These are phyloP conservation scores for Eimeria maxima DNA, from an alignment of 169 alveolate genomes.

Conservation along the genomic window DNA sequence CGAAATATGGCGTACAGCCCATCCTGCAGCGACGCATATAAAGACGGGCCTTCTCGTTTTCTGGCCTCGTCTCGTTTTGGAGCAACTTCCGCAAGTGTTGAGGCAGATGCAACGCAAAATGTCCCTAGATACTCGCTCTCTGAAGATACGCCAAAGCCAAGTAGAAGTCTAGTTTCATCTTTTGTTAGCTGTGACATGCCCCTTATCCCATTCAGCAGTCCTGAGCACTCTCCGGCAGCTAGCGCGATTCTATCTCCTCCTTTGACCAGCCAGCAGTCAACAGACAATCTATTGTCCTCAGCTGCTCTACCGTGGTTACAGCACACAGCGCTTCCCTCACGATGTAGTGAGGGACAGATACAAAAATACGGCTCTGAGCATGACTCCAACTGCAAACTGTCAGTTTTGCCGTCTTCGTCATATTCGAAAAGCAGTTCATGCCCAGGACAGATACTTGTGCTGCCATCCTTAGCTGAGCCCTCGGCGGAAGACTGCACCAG, in stretches of 20 bases:
- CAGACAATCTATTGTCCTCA: neutral
- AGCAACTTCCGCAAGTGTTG: constrained; percentile 72
- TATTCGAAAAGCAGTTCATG: neutral
- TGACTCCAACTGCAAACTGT: neutral
- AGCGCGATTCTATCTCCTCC: constrained; percentile 12
- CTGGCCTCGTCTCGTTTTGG: constrained; percentile 54
- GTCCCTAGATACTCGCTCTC: neutral
- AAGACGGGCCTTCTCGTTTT: constrained; percentile 22
- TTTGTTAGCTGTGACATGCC: constrained; percentile 46
- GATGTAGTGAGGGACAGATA: neutral
- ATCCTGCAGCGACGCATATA: constrained; percentile 7
- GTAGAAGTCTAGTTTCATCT: neutral
- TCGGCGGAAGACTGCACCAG: constrained; percentile 62
- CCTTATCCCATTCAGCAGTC: constrained; percentile 65
- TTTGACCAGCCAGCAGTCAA: constrained; percentile 21
- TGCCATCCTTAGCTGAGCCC: constrained; percentile 47
- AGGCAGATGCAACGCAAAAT: constrained; percentile 39
- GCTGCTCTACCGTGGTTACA: constrained; percentile 2
- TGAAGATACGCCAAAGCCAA: constrained; percentile 33
- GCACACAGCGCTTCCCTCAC: constrained; percentile 11
- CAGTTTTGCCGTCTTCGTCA: neutral
- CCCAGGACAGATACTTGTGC: constrained; percentile 4
- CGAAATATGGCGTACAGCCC: constrained; percentile 36
- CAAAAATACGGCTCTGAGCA: constrained; percentile 1
- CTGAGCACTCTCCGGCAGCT: constrained; percentile 68